Conservation (phyloP, 2,329 filamentous ascomycete species). For the Erysiphe pulchra region DNA sequence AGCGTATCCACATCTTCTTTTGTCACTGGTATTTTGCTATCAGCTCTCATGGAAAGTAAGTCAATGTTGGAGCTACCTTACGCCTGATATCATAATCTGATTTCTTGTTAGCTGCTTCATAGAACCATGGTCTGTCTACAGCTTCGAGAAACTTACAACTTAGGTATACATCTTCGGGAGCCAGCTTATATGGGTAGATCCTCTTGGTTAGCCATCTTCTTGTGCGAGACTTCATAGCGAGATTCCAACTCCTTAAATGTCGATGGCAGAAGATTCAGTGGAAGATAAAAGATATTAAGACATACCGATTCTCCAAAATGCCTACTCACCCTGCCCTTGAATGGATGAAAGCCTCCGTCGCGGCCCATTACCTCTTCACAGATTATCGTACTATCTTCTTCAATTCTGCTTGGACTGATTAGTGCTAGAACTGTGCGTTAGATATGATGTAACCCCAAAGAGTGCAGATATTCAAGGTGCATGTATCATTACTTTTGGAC, state of each 20-base stretch:
- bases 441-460: not conserved
- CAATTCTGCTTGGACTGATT: not conserved
- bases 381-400: not conserved
- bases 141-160: constrained; percentile 27
- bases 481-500: too few relatives aligned
- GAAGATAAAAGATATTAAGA: constrained; percentile 2
- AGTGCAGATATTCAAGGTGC: not conserved
- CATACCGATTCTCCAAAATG: constrained; percentile 24
- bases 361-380: constrained; percentile 6
- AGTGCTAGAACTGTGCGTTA: not conserved
- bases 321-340: constrained; percentile 23
- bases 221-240: constrained; percentile 2
- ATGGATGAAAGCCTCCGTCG: constrained; percentile 22
- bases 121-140: not conserved
- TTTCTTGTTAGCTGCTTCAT: constrained; percentile 1
- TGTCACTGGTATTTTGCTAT: constrained; percentile 33
- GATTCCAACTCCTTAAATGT: not conserved
- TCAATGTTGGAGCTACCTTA: constrained; percentile 14
- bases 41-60: constrained; percentile 1
- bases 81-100: constrained; percentile 38
- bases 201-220: constrained; percentile 6
- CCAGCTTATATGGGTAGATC: constrained; percentile 16
- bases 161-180: constrained; percentile 41
- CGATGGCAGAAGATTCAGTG: not conserved
- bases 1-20: constrained; percentile 73